phyloP scores from a whole-genome alignment of 139 green algal species.

The Chlamydomonas sphaeroides region DNA sequence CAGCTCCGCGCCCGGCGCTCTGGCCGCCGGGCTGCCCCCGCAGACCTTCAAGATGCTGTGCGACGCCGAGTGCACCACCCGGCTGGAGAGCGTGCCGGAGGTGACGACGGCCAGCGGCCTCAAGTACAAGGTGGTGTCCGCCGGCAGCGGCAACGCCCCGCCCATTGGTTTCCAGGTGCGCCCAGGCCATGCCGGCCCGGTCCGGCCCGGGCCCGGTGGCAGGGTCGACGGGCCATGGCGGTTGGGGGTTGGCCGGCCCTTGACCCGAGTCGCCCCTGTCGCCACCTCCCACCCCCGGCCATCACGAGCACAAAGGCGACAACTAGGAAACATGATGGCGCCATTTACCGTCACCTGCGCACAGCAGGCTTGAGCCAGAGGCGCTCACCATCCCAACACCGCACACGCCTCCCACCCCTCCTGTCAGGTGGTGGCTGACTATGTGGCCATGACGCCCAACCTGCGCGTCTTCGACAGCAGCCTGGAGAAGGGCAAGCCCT shows the following conservation, averaged over 20 bases:
- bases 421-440: slow-evolving; percentile 86
- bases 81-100: slow-evolving; percentile 58
- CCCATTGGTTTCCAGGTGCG: slow-evolving; percentile 58
- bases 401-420: not conserved
- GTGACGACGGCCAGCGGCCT: slow-evolving; percentile 83
- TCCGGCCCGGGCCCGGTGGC: too few species aligned
- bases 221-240: too few species aligned
- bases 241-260: too few species aligned
- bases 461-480: slow-evolving; percentile 88
- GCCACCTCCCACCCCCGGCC: too few species aligned
- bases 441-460: slow-evolving; percentile 88
- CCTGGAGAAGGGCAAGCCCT: slow-evolving; percentile 85
- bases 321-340: too few species aligned
- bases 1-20: not conserved
- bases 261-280: too few species aligned
- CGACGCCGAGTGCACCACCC: slow-evolving; percentile 66
- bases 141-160: slow-evolving; percentile 67
- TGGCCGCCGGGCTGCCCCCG: slow-evolving; percentile 1
- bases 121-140: slow-evolving; percentile 83
- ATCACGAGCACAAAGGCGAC: too few species aligned
- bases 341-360: too few species aligned
- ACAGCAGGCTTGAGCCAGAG: too few species aligned
- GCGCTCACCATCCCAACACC: too few species aligned
- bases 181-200: not conserved
- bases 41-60: slow-evolving; percentile 69